Conservation (phyloP, 352 stramenopile species). For the Globisporangium sylvaticum region DNA sequence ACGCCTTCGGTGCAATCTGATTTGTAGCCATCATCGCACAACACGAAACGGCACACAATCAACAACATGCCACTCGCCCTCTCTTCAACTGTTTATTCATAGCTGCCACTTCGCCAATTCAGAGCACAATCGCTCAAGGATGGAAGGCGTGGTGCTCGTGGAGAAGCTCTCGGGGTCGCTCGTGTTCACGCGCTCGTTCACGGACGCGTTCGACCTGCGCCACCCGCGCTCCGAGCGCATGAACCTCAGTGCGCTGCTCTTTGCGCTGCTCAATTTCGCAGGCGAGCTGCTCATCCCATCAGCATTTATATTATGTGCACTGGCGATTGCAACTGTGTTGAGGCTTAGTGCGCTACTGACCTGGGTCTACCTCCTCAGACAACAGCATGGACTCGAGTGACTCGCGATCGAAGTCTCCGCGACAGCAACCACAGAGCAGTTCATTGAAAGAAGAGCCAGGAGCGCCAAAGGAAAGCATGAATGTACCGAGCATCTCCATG, state of each 20-base stretch:
- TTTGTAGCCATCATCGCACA: too few relatives aligned
- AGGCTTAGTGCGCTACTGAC: too few relatives aligned
- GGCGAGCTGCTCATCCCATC: too few relatives aligned
- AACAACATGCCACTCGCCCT: too few relatives aligned
- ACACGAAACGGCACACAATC: too few relatives aligned
- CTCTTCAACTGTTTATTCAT: neutral
- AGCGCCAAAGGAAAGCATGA: neutral
- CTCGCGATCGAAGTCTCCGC: too few relatives aligned
- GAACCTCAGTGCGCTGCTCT: conserved; percentile 58
- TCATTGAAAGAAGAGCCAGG: neutral
- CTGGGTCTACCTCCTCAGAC: too few relatives aligned
- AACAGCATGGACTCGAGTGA: conserved; percentile 9
- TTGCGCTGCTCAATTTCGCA: conserved; percentile 62
- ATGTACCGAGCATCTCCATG: conserved; percentile 25
- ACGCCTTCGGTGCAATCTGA: too few relatives aligned
- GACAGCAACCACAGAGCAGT: too few relatives aligned
- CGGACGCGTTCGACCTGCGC: conserved; percentile 35
- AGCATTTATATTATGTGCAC: too few relatives aligned
- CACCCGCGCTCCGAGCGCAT: conserved; percentile 53
- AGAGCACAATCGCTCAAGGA: conserved; percentile 8
- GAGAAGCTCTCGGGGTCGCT: conserved; percentile 44
- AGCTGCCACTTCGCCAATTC: neutral
- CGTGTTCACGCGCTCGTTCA: conserved; percentile 50
- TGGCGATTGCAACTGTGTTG: too few relatives aligned
- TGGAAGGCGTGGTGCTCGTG: conserved; percentile 59